These are phyloP conservation scores for Paramecium pentaurelia DNA, from an alignment of 73 alveolate species.

Conservation along the genomic window DNA sequence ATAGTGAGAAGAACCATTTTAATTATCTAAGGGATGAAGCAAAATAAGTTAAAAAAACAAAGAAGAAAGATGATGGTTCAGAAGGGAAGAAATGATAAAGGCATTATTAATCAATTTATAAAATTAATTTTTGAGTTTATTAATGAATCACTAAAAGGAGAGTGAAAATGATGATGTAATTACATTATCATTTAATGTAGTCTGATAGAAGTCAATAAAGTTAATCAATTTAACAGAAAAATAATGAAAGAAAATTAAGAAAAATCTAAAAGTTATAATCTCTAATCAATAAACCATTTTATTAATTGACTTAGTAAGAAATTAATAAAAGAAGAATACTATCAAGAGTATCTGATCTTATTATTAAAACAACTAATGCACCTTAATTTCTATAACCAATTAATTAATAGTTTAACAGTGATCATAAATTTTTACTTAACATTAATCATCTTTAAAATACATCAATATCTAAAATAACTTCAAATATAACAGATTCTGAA, in stretches of 20 bases:
- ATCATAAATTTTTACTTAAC: background rate
- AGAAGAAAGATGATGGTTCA: background rate
- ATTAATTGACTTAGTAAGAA: background rate
- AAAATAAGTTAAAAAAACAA: constrained; percentile 7
- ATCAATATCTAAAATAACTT: background rate
- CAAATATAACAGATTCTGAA: background rate
- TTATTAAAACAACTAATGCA: background rate
- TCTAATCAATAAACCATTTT: background rate
- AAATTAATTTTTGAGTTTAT: background rate
- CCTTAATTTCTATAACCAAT: background rate
- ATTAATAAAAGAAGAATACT: background rate
- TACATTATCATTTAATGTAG: background rate
- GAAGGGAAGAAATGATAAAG: background rate
- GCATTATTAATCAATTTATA: background rate
- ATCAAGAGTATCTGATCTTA: background rate
- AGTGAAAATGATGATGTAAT: background rate
- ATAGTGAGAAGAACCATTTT: constrained; percentile 30
- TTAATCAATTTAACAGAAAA: background rate
- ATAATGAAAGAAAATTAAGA: background rate
- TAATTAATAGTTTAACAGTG: background rate
- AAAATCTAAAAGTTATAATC: background rate
- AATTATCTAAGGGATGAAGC: constrained; percentile 49
- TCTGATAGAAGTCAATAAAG: background rate
- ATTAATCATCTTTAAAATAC: background rate
- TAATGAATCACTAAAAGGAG: background rate